A percentile compares a stretch with the other conserved stretches of the same genome.
These are phyloP conservation scores for Echium plantagineum DNA, from an alignment of 257 asterid genomes.

Conservation along the genomic window DNA sequence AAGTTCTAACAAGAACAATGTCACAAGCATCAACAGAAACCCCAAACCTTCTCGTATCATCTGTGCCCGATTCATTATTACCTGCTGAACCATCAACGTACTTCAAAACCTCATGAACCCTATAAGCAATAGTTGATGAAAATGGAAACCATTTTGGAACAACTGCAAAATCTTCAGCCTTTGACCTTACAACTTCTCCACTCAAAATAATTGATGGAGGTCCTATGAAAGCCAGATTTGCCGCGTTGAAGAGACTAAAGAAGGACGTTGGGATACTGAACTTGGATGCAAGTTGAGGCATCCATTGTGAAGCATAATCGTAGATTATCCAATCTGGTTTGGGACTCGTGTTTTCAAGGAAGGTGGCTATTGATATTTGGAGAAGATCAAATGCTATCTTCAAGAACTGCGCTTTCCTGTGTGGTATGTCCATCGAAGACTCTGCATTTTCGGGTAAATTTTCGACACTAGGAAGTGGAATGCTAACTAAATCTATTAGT, in stretches of 20 bases:
- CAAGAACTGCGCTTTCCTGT: conserved; percentile 47
- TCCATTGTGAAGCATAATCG: conserved; percentile 81
- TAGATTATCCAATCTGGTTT: conserved; percentile 72
- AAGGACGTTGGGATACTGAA: conserved; percentile 31
- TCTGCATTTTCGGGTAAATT: conserved; percentile 51
- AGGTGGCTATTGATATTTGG: conserved; percentile 29
- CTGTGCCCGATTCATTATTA: conserved; percentile 44
- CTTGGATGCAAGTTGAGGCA: conserved; percentile 38
- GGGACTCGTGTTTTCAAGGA: conserved; percentile 39
- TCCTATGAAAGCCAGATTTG: conserved; percentile 56
- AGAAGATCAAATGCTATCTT: conserved; percentile 68
- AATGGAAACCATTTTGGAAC: conserved; percentile 72
- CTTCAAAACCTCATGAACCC: conserved; percentile 48
- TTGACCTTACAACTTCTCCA: conserved; percentile 20
- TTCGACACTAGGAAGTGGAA: conserved; percentile 42
- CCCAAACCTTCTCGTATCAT: conserved; percentile 49
- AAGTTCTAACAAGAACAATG: conserved; percentile 47
- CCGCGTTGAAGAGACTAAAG: conserved; percentile 71
- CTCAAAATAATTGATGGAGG: conserved; percentile 34
- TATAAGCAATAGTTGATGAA: conserved; percentile 31
- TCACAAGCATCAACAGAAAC: conserved; percentile 46
- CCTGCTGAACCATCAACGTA: conserved; percentile 58
- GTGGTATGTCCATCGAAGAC: conserved; percentile 84
- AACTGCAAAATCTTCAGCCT: conserved; percentile 43
- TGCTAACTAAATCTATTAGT: conserved; percentile 30